Conservation (phyloP, 495 filamentous ascomycete species). For the Hypoxylon fuscum region DNA sequence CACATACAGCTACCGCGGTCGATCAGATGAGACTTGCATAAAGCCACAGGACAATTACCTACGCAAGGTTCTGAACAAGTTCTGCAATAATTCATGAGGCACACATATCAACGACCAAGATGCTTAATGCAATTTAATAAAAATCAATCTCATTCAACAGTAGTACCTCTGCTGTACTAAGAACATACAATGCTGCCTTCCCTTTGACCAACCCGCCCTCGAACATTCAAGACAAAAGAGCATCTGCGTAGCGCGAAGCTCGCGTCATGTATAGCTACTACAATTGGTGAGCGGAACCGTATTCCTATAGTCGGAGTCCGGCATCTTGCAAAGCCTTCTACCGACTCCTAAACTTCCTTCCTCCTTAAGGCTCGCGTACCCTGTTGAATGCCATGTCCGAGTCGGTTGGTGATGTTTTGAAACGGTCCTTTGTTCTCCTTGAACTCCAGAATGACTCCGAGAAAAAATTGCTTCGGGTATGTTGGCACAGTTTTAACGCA, state of each 20-base stretch:
- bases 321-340: constrained; percentile 24
- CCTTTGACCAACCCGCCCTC: constrained; percentile 30
- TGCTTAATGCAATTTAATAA: constrained; percentile 7
- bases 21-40: no score
- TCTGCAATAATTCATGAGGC: no score
- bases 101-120: no score
- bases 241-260: constrained; percentile 20
- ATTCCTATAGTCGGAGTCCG: constrained; percentile 18
- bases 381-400: constrained; percentile 19
- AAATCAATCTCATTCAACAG: constrained; percentile 41
- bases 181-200: constrained; percentile 29
- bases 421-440: constrained; percentile 27
- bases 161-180: constrained; percentile 26
- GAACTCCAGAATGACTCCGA: constrained; percentile 40
- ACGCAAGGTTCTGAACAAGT: no score
- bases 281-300: constrained; percentile 19
- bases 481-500: constrained; percentile 25
- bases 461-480: constrained; percentile 32
- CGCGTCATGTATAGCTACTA: constrained; percentile 13
- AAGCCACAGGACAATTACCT: no score
- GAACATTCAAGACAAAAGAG: constrained; percentile 35
- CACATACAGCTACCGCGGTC: no score
- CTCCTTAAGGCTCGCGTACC: constrained; percentile 9
- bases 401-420: constrained; percentile 7
- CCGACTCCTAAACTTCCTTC: constrained; percentile 14